Conservation (phyloP, 805 yeast species). For the Candida yuanshanica region DNA sequence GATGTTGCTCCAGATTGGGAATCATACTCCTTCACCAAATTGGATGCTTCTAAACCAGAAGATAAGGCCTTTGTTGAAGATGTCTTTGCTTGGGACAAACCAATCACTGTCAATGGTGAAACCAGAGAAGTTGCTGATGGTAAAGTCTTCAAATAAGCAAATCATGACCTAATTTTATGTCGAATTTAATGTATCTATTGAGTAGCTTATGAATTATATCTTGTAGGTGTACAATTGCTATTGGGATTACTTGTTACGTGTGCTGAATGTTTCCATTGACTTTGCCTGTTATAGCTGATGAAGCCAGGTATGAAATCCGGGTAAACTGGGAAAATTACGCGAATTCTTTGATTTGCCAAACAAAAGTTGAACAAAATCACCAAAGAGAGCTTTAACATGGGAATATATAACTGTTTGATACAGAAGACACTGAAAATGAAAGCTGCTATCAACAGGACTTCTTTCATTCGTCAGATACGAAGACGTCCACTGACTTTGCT, state of each 20-base stretch:
- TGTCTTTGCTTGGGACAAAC: slow-evolving; percentile 99
- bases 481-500: slow-evolving; percentile 47
- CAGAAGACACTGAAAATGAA: slow-evolving; percentile 13
- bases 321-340: background rate
- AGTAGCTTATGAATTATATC: background rate
- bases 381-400: too few species aligned
- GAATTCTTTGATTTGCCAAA: too few species aligned
- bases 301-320: background rate
- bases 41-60: slow-evolving; percentile 73
- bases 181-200: slow-evolving; percentile 3
- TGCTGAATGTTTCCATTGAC: background rate
- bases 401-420: too few species aligned
- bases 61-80: slow-evolving; percentile 77
- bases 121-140: slow-evolving; percentile 91
- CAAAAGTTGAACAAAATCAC: too few species aligned
- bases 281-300: too few species aligned
- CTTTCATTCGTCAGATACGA: slow-evolving; percentile 48
- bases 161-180: slow-evolving; percentile 2
- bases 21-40: slow-evolving; percentile 76
- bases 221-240: background rate
- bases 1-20: slow-evolving; percentile 99
- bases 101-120: slow-evolving; percentile 74
- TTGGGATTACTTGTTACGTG: background rate
- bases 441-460: slow-evolving; percentile 24
- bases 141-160: slow-evolving; percentile 83